These are phyloP conservation scores for Tetrapisispora fleetii DNA, from an alignment of 805 yeast genomes.

Conservation along the genomic window DNA sequence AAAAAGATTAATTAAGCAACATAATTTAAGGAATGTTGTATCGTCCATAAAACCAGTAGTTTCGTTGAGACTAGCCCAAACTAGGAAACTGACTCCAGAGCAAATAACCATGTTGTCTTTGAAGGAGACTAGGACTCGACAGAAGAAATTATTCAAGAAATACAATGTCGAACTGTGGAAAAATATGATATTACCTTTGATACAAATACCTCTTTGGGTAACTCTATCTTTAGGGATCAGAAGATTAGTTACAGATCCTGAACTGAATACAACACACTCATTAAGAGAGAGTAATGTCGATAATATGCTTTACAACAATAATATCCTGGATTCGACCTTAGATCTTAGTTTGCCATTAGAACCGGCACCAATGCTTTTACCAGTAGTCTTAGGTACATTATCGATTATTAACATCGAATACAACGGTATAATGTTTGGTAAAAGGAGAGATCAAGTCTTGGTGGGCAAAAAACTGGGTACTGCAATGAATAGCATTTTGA, in stretches of 20 bases:
- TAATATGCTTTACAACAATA: constrained; percentile 8
- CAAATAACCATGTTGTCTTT: constrained; percentile 66
- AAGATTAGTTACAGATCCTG: constrained; percentile 20
- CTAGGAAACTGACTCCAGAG: constrained; percentile 45
- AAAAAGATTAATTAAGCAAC: constrained; percentile 57
- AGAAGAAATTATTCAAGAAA: constrained; percentile 56
- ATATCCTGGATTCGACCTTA: background rate
- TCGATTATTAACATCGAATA: constrained; percentile 76
- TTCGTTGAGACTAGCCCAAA: constrained; percentile 40
- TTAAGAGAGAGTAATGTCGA: background rate
- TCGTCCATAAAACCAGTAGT: constrained; percentile 69
- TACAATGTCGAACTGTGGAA: constrained; percentile 74
- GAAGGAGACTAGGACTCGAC: constrained; percentile 70
- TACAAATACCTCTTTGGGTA: constrained; percentile 85
- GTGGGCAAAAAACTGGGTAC: constrained; percentile 13
- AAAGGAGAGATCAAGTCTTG: constrained; percentile 5
- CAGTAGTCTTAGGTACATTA: constrained; percentile 59
- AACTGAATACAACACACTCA: background rate
- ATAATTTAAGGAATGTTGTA: constrained; percentile 57
- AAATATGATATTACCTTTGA: constrained; percentile 58
- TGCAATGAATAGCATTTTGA: constrained; percentile 41
- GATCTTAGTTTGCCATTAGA: constrained; percentile 54
- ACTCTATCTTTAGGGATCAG: constrained; percentile 67
- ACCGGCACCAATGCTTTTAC: constrained; percentile 59
- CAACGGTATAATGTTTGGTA: constrained; percentile 47